Evolutionary conservation across 2,329 filamentous ascomycete species (phyloP).

Genomic region (Cercospora citrullina): DNA sequence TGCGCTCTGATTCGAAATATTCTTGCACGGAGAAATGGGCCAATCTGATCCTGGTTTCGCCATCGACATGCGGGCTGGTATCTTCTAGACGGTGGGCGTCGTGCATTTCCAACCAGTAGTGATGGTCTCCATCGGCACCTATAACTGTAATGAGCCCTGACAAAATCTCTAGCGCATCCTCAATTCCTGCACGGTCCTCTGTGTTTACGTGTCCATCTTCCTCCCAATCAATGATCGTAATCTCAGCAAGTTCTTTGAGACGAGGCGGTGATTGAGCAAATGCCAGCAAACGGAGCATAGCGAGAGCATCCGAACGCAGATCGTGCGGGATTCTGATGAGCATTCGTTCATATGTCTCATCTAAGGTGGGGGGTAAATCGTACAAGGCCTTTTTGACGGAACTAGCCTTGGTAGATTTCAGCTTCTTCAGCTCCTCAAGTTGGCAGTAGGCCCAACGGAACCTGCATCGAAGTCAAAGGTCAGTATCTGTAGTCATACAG

Average conservation of each 20-base stretch:
- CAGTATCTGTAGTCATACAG: no score
- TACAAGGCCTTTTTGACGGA: conserved; percentile 21
- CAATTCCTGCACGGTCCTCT: conserved; percentile 10
- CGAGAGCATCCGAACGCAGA: conserved; percentile 19
- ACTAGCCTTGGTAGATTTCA: conserved; percentile 24
- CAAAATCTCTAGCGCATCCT: conserved; percentile 21
- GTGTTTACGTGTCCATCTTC: conserved; percentile 18
- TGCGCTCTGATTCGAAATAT: conserved; percentile 15
- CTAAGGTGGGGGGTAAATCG: conserved; percentile 28
- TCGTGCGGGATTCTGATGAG: conserved; percentile 21
- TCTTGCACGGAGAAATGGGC: not conserved
- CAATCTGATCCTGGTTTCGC: conserved; percentile 14
- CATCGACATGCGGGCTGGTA: not conserved
- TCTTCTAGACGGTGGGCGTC: not conserved
- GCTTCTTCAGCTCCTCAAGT: conserved; percentile 29
- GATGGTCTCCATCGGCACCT: no score
- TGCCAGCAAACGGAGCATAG: conserved; percentile 27
- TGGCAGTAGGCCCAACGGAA: conserved; percentile 35
- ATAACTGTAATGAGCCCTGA: conserved; percentile 15
- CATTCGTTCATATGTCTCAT: conserved; percentile 34
- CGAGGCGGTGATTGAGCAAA: conserved; percentile 25
- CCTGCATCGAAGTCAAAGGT: conserved; percentile 16
- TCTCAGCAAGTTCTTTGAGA: conserved; percentile 27
- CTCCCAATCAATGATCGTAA: conserved; percentile 21
- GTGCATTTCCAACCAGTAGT: no score